Percentiles rank a stretch among this genome's conserved stretches.
Evolutionary conservation across 305 asterid species (phyloP).

Genomic region (Fraxinus platypoda): DNA sequence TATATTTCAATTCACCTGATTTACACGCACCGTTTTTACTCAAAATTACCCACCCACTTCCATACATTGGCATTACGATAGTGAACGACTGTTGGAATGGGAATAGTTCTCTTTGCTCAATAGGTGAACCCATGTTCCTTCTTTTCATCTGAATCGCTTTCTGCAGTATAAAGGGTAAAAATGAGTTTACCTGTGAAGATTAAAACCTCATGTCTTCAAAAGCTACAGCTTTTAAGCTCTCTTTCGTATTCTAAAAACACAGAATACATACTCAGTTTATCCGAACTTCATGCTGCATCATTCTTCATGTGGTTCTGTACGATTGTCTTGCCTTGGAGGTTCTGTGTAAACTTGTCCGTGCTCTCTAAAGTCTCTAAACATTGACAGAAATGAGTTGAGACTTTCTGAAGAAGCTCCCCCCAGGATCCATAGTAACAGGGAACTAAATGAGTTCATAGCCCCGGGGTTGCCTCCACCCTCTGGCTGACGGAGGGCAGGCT

Average conservation of each 20-base stretch:
- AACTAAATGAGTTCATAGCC: slow-evolving; percentile 81
- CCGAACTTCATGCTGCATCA: slow-evolving; percentile 24
- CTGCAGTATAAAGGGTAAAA: neutral
- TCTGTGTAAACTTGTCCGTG: slow-evolving; percentile 74
- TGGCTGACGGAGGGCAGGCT: slow-evolving; percentile 55
- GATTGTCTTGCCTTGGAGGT: slow-evolving; percentile 58
- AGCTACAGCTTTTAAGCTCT: neutral
- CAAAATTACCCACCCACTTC: slow-evolving; percentile 3
- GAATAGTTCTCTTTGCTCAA: slow-evolving; percentile 6
- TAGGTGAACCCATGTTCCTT: slow-evolving; percentile 15
- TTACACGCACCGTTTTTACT: neutral
- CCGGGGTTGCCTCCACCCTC: slow-evolving; percentile 71
- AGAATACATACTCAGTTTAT: neutral
- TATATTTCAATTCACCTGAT: neutral
- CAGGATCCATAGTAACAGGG: slow-evolving; percentile 80
- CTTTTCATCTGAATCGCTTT: slow-evolving; percentile 8
- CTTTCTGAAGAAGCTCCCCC: slow-evolving; percentile 96
- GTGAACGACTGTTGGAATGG: slow-evolving; percentile 2
- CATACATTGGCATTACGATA: slow-evolving; percentile 25
- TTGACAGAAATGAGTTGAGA: slow-evolving; percentile 84
- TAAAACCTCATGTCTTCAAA: neutral
- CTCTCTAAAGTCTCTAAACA: slow-evolving; percentile 83
- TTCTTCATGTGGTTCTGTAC: slow-evolving; percentile 43
- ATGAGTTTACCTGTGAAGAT: neutral
- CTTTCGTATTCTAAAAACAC: slow-evolving; percentile 6